Conservation (phyloP, 148 eudicot species). For the Beta vulgaris region DNA sequence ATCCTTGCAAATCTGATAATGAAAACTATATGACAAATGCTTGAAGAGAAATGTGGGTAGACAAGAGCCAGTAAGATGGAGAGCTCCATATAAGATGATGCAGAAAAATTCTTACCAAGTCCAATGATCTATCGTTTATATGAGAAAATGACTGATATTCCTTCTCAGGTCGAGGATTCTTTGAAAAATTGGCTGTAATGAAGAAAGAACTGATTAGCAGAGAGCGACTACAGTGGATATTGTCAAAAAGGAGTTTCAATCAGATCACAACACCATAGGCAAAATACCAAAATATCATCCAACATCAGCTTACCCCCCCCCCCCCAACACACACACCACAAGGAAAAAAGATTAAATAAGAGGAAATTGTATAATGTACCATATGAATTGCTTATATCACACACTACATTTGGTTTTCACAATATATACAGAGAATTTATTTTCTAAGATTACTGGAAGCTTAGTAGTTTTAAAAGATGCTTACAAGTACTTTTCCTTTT, state of each 20-base stretch:
- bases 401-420: neutral
- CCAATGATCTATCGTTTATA: slow-evolving; percentile 82
- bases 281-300: neutral
- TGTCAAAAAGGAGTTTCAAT: neutral
- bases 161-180: slow-evolving; percentile 97
- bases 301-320: neutral
- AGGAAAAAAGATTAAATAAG: neutral
- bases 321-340: neutral
- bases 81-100: neutral
- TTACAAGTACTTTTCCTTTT: neutral
- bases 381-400: neutral
- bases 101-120: slow-evolving; percentile 60
- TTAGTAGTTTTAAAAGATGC: neutral
- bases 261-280: neutral
- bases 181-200: slow-evolving; percentile 86
- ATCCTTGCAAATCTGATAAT: slow-evolving; percentile 81
- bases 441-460: neutral
- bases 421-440: neutral
- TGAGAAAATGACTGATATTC: slow-evolving; percentile 98
- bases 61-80: slow-evolving; percentile 1
- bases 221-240: slow-evolving; percentile 14
- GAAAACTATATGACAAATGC: slow-evolving; percentile 10
- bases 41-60: slow-evolving; percentile 3
- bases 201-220: slow-evolving; percentile 14
- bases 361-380: neutral